These are phyloP conservation scores for Citropsis articulata DNA, from an alignment of 345 rosid genomes.

Conservation along the genomic window DNA sequence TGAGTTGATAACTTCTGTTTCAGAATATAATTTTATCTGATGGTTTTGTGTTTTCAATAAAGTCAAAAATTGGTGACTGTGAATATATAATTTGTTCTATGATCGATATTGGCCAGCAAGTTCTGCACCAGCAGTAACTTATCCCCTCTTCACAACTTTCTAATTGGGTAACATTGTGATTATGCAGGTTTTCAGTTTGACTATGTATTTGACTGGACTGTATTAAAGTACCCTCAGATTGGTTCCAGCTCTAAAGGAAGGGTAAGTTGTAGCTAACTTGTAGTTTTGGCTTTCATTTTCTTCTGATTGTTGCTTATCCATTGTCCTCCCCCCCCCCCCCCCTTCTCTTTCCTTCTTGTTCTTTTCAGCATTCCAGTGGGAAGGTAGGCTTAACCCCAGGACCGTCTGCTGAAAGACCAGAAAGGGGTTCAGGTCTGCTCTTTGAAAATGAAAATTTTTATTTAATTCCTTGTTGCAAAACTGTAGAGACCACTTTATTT, in stretches of 20 bases:
- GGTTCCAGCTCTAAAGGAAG: slow-evolving; percentile 62
- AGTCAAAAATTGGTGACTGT: background rate
- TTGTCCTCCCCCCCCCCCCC: background rate
- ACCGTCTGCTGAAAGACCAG: slow-evolving; percentile 51
- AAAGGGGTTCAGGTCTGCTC: slow-evolving; percentile 42
- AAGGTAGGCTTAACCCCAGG: slow-evolving; percentile 47
- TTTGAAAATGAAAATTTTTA: background rate
- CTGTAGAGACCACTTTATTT: slow-evolving; percentile 4
- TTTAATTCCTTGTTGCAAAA: background rate
- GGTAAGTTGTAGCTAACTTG: slow-evolving; percentile 35
- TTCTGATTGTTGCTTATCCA: slow-evolving; percentile 5
- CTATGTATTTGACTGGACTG: slow-evolving; percentile 85
- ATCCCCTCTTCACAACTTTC: background rate
- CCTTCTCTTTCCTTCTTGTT: too few relatives aligned
- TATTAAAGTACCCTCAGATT: slow-evolving; percentile 75
- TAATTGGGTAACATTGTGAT: background rate
- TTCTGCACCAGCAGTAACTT: background rate
- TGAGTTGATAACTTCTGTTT: background rate
- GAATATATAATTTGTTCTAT: background rate
- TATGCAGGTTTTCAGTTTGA: slow-evolving; percentile 78
- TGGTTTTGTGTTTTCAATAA: background rate
- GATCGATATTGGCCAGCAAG: background rate
- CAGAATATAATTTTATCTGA: background rate
- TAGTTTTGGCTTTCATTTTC: background rate
- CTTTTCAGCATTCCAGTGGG: slow-evolving; percentile 41